Evolutionary conservation across 106 monocot species (phyloP), one percentile per base, ranked within the genome.

Genomic region (Platanthera zijinensis): DNA sequence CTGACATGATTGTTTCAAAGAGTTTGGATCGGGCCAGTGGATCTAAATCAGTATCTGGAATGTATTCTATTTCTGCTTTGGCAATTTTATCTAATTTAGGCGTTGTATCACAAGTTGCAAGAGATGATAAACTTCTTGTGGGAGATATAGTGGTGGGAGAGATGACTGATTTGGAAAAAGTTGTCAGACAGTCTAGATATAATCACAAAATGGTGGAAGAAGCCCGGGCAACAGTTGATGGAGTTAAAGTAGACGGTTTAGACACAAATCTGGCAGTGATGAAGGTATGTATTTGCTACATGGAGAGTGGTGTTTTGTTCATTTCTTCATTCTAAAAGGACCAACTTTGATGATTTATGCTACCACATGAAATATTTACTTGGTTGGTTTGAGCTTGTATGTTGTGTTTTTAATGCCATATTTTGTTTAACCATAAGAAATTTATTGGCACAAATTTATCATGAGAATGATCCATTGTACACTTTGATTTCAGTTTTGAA

Each of bases 211-310:
- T 83, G 82, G 91, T 88, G 9, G 94, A 99, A 77, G 32, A 84
- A 75, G 97, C 94, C 48, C 81, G 90, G 69, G 91, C 91, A 39
- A 85, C 94, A 51, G 79, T 99, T 80, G 83, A 87, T 83, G 89
- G 87, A 73, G 94, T 99, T 74, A 99, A 94, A 79, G 91, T 92
- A 53, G 97, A 99, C 62, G 97, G 97, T 17, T 80, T 91, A 49
- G 92, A 92, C 74, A 94, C 87, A n/a, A 94, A 99, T 84, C 77
- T 99, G 74, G 94, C 94, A 52, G 88, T 99, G 52, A 92, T 99
- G 97, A 87, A 92, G 97, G 97, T 97, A 89, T 51, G 70, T 46
- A 10, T 61, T n/a, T 25, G 61, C 18, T 19, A 3, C 61, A 4
- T 53, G 13, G 52, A 3, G 39, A 39, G 39, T 39, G 39, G 39